Evolutionary conservation across 139 green algal genomes (phyloP).

Genomic region (Coelastrella sp.): DNA sequence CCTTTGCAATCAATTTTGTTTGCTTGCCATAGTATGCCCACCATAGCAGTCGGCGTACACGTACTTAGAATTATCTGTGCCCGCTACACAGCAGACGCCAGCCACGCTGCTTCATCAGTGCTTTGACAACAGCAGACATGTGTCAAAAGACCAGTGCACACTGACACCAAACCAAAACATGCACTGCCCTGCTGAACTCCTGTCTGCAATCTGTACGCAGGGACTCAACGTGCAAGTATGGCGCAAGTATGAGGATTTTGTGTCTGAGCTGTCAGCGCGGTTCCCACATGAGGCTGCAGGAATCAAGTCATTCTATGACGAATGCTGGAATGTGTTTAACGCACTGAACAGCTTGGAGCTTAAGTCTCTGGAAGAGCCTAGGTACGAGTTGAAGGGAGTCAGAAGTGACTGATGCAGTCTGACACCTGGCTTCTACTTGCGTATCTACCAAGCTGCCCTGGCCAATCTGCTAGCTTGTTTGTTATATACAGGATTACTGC

Average conservation of each 20-base stretch:
- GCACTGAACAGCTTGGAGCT: constrained; percentile 76
- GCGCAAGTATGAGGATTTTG: constrained; percentile 91
- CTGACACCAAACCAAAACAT: not conserved
- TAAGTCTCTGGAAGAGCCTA: constrained; percentile 93
- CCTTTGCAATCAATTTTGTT: no score
- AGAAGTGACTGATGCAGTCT: not conserved
- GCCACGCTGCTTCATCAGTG: no score
- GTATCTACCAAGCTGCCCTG: not conserved
- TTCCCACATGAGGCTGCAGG: constrained; percentile 89
- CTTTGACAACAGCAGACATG: not conserved
- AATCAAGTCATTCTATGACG: constrained; percentile 86
- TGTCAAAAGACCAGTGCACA: not conserved
- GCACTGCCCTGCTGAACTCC: not conserved
- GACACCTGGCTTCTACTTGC: not conserved
- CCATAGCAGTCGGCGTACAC: no score
- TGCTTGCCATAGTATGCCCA: no score
- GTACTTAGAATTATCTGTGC: no score
- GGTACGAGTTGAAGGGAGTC: not conserved
- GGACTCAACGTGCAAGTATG: constrained; percentile 88
- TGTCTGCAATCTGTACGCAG: constrained; percentile 46
- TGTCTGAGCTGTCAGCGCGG: constrained; percentile 80
- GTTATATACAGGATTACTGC: not conserved
- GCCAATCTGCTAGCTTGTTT: not conserved
- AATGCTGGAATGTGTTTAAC: constrained; percentile 88
- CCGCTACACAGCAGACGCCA: no score